Percentiles rank a stretch among this genome's conserved stretches.
Conservation (phyloP, 179 eudicot genomes). For the Spinacia oleracea region DNA sequence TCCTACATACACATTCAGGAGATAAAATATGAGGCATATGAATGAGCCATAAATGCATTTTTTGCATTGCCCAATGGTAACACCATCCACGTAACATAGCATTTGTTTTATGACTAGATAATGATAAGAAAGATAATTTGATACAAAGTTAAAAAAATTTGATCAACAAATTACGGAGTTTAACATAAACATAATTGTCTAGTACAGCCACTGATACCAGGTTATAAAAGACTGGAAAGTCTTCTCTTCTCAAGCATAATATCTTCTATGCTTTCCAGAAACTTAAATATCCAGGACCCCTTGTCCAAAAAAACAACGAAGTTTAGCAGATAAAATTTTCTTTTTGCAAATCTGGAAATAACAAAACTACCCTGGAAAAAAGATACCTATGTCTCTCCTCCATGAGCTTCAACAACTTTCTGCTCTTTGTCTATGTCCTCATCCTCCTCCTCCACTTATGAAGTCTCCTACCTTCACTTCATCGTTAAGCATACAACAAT, state of each 20-base stretch:
- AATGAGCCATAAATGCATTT: neutral
- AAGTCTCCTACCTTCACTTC: no score
- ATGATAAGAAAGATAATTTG: neutral
- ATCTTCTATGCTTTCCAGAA: neutral
- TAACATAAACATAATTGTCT: constrained; percentile 8
- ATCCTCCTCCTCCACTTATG: no score
- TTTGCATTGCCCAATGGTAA: neutral
- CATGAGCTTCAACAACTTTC: no score
- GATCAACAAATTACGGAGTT: neutral
- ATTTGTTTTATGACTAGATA: neutral
- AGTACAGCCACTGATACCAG: neutral
- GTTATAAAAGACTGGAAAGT: neutral
- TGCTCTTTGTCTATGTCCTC: no score
- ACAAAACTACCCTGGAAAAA: no score
- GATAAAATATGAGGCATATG: constrained; percentile 5
- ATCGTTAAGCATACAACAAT: no score
- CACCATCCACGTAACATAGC: neutral
- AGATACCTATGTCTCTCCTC: no score
- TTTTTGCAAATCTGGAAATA: no score
- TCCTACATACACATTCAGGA: constrained; percentile 47
- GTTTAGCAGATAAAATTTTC: no score
- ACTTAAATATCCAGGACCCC: neutral
- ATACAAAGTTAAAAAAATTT: neutral
- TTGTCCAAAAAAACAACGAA: neutral
- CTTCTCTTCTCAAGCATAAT: neutral